Percentiles rank a stretch among this genome's conserved stretches.
These are phyloP conservation scores for Colletotrichum graminicola DNA, from an alignment of 2,329 filamentous ascomycete species.

Conservation along the genomic window DNA sequence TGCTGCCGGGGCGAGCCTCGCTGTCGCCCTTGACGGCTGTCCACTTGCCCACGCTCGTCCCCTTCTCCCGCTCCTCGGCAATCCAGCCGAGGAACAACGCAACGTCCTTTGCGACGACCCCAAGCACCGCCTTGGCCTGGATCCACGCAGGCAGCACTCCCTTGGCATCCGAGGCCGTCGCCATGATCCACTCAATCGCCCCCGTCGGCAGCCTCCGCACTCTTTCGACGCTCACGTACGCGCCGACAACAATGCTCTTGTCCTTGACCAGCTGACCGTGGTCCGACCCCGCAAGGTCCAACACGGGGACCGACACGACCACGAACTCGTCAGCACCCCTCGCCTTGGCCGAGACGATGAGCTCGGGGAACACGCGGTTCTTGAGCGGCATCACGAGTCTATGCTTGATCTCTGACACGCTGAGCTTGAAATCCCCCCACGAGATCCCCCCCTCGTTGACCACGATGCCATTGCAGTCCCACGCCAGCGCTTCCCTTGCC, in stretches of 20 bases:
- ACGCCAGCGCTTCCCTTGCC: conserved; percentile 55
- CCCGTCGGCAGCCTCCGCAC: conserved; percentile 60
- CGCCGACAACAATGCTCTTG: conserved; percentile 65
- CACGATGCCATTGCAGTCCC: conserved; percentile 60
- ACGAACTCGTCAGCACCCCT: conserved; percentile 61
- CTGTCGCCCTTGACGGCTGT: conserved; percentile 35
- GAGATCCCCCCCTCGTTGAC: conserved; percentile 52
- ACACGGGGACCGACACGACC: conserved; percentile 68
- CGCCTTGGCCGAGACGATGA: conserved; percentile 69
- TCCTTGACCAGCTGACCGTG: conserved; percentile 53
- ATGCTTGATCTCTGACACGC: conserved; percentile 75
- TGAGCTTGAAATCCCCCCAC: conserved; percentile 63
- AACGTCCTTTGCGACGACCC: conserved; percentile 77
- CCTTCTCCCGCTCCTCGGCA: conserved; percentile 55
- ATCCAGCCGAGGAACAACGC: conserved; percentile 76
- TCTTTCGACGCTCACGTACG: conserved; percentile 76
- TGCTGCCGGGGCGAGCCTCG: conserved; percentile 15
- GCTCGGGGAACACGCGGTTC: conserved; percentile 74
- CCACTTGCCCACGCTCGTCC: conserved; percentile 40
- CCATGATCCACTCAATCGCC: conserved; percentile 81
- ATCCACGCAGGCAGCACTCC: conserved; percentile 75
- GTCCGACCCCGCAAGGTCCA: conserved; percentile 53
- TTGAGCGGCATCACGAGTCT: conserved; percentile 66
- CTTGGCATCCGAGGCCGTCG: conserved; percentile 77
- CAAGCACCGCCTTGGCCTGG: conserved; percentile 73